Evolutionary conservation across 257 asterid genomes (phyloP).

Genomic region (Primulina eburnea): DNA sequence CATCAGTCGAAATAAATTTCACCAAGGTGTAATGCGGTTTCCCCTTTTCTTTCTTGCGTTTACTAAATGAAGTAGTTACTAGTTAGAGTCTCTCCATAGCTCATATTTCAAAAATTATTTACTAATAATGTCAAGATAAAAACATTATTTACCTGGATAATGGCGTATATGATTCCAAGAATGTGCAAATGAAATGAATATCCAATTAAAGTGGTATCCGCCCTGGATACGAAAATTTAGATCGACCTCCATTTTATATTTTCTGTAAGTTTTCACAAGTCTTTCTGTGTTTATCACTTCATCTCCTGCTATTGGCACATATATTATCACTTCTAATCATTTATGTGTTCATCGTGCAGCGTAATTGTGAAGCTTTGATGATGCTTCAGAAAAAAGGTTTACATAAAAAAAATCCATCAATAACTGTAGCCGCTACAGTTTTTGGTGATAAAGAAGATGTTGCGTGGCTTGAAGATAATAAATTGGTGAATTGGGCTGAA

Average conservation of each 20-base stretch:
- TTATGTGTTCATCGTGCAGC: slow-evolving; percentile 44
- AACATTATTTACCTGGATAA: slow-evolving; percentile 9
- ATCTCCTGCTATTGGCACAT: slow-evolving; percentile 3
- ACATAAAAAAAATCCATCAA: slow-evolving; percentile 75
- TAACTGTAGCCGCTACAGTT: slow-evolving; percentile 68
- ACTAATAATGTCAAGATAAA: neutral
- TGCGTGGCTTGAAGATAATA: slow-evolving; percentile 52
- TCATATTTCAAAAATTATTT: neutral
- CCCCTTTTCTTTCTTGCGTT: neutral
- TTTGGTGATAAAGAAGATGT: slow-evolving; percentile 86
- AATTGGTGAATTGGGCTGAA: slow-evolving; percentile 68
- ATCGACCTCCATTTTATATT: neutral
- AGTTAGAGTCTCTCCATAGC: neutral
- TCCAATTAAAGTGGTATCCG: slow-evolving; percentile 5
- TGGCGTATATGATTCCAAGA: slow-evolving; percentile 7
- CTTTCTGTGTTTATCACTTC: neutral
- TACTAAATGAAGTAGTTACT: neutral
- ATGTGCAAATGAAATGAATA: slow-evolving; percentile 3
- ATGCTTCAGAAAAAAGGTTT: slow-evolving; percentile 95
- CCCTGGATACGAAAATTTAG: slow-evolving; percentile 7
- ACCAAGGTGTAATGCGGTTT: neutral
- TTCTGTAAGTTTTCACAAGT: neutral
- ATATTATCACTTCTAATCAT: slow-evolving; percentile 22
- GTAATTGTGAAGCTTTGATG: slow-evolving; percentile 98
- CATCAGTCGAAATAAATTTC: too few species aligned